Base-by-base conservation (phyloP, 257 asterid genomes). In the Solanum sparsipilum region DNA sequence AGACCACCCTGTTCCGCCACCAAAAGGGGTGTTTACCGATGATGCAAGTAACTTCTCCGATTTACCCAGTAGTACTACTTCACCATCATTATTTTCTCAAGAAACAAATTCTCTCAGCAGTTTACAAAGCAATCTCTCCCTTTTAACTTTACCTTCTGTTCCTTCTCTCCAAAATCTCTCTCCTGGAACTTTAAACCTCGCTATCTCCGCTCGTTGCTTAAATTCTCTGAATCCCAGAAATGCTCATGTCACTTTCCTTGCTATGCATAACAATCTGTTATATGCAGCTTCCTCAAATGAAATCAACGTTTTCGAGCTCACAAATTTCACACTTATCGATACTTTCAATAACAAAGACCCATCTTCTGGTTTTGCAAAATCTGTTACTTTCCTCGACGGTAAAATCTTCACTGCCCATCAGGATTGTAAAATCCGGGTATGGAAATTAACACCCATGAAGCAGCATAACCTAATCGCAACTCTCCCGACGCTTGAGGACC, bases 391-490 rank as follows among this genome's bases (percentile, higher is more conserved):
- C 78, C 44, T 60, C 58, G 76, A 84, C 73, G 95, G 92, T 8
- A 93, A 90, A 41, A 83, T 95, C 35, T 92, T 94, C 93, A 94
- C 96, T 2, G 96, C 98, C 0, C 99, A 96, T 58, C 99, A 96
- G 74, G 98, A 96, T 75, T 89, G 98, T 76, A 94, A 87, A 84
- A 95, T 96, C 91, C 91, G 96, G 2, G 94, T 91, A 2, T 96
- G 99, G 99, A 91, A 89, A 60, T 12, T 91, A 1, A 86, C 58
- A 7, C 36, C 35, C 4, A 71, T 73, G 13, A 92, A 93, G 16
- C 88, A 90, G 3, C 98, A 96, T 92, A 92, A 88, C 38, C 94
- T 90, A 71, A 7, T 92, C 41, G 90, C 98, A 6, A 88, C 90
- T 4, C 95, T 96, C 6, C 98, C 98, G 2, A 94, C 98, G 0